Evolutionary conservation across 2,329 filamentous ascomycete species (phyloP).

Genomic region (Lasiodiplodia gonubiensis): DNA sequence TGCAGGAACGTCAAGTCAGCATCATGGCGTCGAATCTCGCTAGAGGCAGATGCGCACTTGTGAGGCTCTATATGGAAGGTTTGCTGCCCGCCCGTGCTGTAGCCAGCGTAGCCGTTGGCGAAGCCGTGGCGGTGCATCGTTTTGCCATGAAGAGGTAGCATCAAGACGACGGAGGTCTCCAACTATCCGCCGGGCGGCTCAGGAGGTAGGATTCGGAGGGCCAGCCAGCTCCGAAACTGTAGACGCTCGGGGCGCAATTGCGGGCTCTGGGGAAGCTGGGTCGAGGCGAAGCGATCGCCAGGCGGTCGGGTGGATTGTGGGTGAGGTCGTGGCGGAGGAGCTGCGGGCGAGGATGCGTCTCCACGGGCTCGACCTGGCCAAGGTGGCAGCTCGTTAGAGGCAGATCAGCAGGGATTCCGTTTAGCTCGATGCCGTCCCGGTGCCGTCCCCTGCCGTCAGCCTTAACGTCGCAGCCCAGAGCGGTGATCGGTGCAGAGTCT

Average conservation of each 20-base stretch:
- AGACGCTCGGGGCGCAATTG: conserved; percentile 18
- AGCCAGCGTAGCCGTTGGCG: conserved; percentile 74
- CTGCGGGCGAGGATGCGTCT: conserved; percentile 24
- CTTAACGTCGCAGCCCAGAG: conserved; percentile 14
- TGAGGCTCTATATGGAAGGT: conserved; percentile 89
- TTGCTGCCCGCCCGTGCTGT: conserved; percentile 69
- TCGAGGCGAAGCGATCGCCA: conserved; percentile 24
- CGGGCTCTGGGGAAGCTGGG: conserved; percentile 12
- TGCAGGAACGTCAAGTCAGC: conserved; percentile 49
- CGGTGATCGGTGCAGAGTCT: conserved; percentile 8
- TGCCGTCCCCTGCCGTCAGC: conserved; percentile 21
- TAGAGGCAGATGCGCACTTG: conserved; percentile 64
- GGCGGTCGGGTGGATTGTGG: conserved; percentile 26
- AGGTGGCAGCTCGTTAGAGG: conserved; percentile 29
- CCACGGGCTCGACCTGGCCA: conserved; percentile 24
- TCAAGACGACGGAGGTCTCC: conserved; percentile 37
- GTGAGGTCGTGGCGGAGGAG: conserved; percentile 20
- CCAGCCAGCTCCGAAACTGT: conserved; percentile 24
- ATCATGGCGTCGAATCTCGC: conserved; percentile 33
- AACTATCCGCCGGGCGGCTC: conserved; percentile 26
- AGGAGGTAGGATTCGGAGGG: conserved; percentile 23
- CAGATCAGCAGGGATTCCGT: conserved; percentile 27
- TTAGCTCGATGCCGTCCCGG: conserved; percentile 22
- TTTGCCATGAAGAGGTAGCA: conserved; percentile 72
- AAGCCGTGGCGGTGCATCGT: conserved; percentile 91